phyloP scores from a whole-genome alignment of 306 rosid genomes.

The Alnus glutinosa region DNA sequence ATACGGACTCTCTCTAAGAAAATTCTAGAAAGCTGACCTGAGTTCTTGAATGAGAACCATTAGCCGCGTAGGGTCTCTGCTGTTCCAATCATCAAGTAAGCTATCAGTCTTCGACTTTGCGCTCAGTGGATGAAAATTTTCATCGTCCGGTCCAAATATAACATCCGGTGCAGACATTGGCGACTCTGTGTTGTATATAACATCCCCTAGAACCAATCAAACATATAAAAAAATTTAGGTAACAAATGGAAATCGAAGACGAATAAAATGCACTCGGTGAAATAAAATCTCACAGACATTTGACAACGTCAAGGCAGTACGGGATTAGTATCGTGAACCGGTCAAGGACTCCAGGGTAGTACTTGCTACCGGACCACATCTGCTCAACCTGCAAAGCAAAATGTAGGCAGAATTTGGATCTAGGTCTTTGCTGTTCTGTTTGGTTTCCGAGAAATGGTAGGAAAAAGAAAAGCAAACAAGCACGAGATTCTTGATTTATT shows the following conservation, averaged over 20 bases:
- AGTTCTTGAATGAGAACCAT: slow-evolving; percentile 65
- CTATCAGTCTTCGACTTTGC: slow-evolving; percentile 28
- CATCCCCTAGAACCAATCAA: slow-evolving; percentile 63
- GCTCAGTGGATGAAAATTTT: slow-evolving; percentile 59
- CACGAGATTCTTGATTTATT: too few species aligned
- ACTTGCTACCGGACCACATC: slow-evolving; percentile 78
- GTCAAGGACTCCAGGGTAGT: slow-evolving; percentile 53
- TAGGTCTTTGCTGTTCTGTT: not conserved
- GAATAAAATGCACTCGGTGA: not conserved
- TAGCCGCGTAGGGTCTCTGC: slow-evolving; percentile 72
- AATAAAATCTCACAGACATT: slow-evolving; percentile 48
- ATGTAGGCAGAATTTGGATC: not conserved
- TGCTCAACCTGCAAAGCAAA: slow-evolving; percentile 65
- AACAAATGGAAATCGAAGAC: not conserved
- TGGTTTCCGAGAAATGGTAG: not conserved
- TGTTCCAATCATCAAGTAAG: slow-evolving; percentile 65
- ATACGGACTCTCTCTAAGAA: not conserved
- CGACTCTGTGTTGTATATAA: slow-evolving; percentile 57
- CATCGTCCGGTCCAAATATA: slow-evolving; percentile 80
- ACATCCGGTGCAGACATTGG: slow-evolving; percentile 81
- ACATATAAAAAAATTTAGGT: slow-evolving; percentile 5
- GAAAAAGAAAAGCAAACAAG: not conserved
- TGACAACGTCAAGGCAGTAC: slow-evolving; percentile 80
- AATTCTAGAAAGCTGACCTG: slow-evolving; percentile 42
- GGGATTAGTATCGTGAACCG: slow-evolving; percentile 85